phyloP scores from a whole-genome alignment of 2,329 filamentous ascomycete species.

The Cercospora sojina region DNA sequence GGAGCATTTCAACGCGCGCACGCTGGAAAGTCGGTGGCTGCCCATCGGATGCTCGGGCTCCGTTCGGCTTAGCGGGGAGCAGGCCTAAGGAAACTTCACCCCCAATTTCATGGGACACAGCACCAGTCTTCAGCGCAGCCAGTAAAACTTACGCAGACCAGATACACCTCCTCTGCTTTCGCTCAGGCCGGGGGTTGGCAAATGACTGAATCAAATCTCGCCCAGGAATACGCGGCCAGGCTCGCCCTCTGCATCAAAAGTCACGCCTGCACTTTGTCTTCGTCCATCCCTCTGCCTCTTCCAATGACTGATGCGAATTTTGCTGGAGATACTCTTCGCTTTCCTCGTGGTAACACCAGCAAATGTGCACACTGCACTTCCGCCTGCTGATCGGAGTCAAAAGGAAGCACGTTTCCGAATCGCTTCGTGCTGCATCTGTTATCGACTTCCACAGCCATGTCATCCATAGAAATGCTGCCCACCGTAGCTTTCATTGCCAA shows the following conservation, averaged over 20 bases:
- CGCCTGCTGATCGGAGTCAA: too few relatives aligned
- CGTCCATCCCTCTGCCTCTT: too few relatives aligned
- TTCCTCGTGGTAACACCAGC: too few relatives aligned
- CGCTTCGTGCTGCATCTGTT: too few relatives aligned
- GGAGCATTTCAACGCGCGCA: neutral
- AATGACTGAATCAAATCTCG: conserved; percentile 12
- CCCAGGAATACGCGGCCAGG: neutral
- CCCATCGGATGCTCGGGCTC: neutral
- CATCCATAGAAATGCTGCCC: too few relatives aligned
- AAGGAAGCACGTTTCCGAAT: too few relatives aligned
- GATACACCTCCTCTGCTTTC: neutral
- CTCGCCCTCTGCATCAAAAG: neutral
- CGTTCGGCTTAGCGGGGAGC: neutral
- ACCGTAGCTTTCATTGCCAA: too few relatives aligned
- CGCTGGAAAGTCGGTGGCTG: neutral
- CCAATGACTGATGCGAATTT: too few relatives aligned
- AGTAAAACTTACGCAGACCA: neutral
- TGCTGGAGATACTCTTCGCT: too few relatives aligned
- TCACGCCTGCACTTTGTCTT: neutral
- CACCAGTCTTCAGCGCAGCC: neutral
- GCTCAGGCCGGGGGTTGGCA: neutral
- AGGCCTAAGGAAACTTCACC: neutral
- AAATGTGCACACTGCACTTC: too few relatives aligned
- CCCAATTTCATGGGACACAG: neutral
- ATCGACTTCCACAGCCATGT: too few relatives aligned